phyloP scores from a whole-genome alignment of 2,329 filamentous ascomycete genomes.

The Helotiales sp. region DNA sequence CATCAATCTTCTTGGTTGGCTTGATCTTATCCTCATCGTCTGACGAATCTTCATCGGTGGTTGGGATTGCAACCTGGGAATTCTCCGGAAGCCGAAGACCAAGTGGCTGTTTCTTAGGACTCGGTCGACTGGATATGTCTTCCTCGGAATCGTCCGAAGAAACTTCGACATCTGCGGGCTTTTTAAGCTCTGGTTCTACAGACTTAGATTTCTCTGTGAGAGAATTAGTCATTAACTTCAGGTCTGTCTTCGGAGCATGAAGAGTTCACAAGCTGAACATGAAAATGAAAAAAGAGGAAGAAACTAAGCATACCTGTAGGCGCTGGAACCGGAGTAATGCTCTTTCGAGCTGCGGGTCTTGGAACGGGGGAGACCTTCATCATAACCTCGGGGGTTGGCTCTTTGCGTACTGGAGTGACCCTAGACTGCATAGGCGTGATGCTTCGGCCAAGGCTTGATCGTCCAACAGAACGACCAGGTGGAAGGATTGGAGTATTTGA shows the following conservation, averaged over 20 bases:
- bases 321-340: constrained; percentile 8
- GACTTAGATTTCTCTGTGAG: constrained; percentile 3
- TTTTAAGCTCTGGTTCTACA: background rate
- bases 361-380: constrained; percentile 3
- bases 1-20: constrained; percentile 17
- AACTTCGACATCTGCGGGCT: background rate
- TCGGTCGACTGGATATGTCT: constrained; percentile 8
- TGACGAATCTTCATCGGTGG: background rate
- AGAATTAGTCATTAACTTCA: background rate
- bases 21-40: constrained; percentile 16
- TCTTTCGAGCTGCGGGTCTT: constrained; percentile 6
- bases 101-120: background rate
- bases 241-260: background rate
- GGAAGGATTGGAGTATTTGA: constrained; percentile 21
- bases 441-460: constrained; percentile 16
- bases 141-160: constrained; percentile 24
- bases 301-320: constrained; percentile 7
- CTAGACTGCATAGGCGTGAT: constrained; percentile 7
- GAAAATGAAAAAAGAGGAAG: background rate
- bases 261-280: background rate
- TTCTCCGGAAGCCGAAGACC: background rate
- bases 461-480: constrained; percentile 13
- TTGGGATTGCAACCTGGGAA: background rate
- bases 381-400: background rate
- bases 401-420: background rate